Base-by-base conservation (phyloP, 2,329 filamentous ascomycete species). In the Fusarium penzigii region DNA sequence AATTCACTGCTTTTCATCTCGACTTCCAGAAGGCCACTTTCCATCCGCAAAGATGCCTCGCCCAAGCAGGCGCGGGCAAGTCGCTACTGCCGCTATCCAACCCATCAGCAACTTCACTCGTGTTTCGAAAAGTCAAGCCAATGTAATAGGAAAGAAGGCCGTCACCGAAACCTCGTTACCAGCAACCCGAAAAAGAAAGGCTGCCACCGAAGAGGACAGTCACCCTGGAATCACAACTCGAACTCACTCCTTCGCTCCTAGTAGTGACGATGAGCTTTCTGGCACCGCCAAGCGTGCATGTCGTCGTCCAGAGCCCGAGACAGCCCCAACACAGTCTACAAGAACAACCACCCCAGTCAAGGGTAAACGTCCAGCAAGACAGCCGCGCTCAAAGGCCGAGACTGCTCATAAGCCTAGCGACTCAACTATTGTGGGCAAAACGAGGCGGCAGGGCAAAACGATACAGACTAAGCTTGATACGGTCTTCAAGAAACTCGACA, bases 31-130 rank as follows among this genome's bases (percentile, higher is more conserved):
- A 39, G 20, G 20, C 20, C 20, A 4, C 20, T 25, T 25, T 7
- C 7, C 20, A 29, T 41, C 36, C 25, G 46, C 39, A 49, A 49
- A 50, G 39, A 70, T 57, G 59, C 57, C 59, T 64, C 71, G 50
- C 62, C 58, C 58, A 17, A 49, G 59, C 49, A 65, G 58, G 57
- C 58, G 63, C 51, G 60, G 56, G 17, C 58, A 67, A 39, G 57
- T 52, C 43, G 49, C 42, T 29, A 53, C 59, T 49, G 42, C 59
- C 29, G 34, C 48, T 13, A 55, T 47, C 38, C 66, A 66, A 20
- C 53, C 66, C 57, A 79, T 81, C 49, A 70, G 65, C 68, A 72
- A 58, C 62, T 81, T 80, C 61, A 62, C 73, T 42, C 78, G 77
- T 48, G 67, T 81, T 44, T 79, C 78, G 34, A 82, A 82, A 67